phyloP scores from a whole-genome alignment of 2,329 filamentous ascomycete species.

The Fusarium tricinctum region DNA sequence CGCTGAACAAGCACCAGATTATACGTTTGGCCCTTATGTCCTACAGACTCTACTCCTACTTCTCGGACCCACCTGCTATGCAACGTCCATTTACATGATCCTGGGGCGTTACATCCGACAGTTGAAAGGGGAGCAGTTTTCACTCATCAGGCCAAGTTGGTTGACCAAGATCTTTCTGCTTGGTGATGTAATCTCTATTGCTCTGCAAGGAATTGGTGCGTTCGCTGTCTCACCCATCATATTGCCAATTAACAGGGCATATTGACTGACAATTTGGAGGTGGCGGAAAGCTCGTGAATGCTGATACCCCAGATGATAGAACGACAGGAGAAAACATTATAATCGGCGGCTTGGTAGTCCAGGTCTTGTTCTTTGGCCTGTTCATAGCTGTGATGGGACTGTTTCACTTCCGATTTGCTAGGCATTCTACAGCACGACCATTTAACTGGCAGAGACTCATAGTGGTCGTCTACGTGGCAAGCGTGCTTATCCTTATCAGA shows the following conservation, averaged over 20 bases:
- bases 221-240: no score
- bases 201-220: not conserved
- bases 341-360: constrained; percentile 2
- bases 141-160: not conserved
- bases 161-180: constrained; percentile 8
- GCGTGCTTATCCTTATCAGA: constrained; percentile 4
- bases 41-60: constrained; percentile 1
- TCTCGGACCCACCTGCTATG: constrained; percentile 12
- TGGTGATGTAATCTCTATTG: constrained; percentile 8
- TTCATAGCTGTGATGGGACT: not conserved
- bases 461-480: not conserved
- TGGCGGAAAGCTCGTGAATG: not conserved
- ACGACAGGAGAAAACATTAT: not conserved
- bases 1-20: not conserved
- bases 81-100: constrained; percentile 14
- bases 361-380: constrained; percentile 9
- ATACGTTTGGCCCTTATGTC: not conserved
- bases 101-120: constrained; percentile 4
- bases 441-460: constrained; percentile 3
- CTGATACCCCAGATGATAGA: not conserved
- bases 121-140: not conserved
- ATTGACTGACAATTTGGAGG: not conserved
- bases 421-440: not conserved
- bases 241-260: not conserved
- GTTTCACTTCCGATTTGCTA: constrained; percentile 7